Percentiles rank a stretch among this genome's conserved stretches.
These are phyloP conservation scores for Botrytis tulipae DNA, from an alignment of 2,329 filamentous ascomycete species.

Conservation along the genomic window DNA sequence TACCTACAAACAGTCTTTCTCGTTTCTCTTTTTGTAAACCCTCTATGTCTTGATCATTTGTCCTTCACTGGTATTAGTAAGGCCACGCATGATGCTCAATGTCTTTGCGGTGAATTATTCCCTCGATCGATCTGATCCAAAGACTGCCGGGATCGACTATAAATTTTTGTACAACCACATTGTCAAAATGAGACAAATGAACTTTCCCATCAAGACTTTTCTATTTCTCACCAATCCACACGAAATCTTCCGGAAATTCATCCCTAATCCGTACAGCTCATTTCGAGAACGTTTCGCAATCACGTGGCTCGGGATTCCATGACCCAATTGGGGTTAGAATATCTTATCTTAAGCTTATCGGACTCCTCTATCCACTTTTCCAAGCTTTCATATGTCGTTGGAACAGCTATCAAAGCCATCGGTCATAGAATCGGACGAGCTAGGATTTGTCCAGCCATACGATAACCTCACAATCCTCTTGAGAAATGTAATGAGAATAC, in stretches of 20 bases:
- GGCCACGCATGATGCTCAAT: neutral
- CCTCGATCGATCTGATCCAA: neutral
- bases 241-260: conserved; percentile 6
- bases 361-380: neutral
- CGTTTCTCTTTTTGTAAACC: neutral
- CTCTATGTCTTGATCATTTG: neutral
- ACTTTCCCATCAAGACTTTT: neutral
- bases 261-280: conserved; percentile 8
- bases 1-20: neutral
- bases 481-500: conserved; percentile 20
- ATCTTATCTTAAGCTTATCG: conserved; percentile 9
- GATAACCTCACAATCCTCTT: neutral
- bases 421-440: neutral
- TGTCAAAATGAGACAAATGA: neutral
- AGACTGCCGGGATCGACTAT: neutral
- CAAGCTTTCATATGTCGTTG: neutral
- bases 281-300: neutral
- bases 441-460: neutral
- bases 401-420: conserved; percentile 5
- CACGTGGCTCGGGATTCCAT: conserved; percentile 9
- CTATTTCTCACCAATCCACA: neutral
- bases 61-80: neutral
- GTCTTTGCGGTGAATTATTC: neutral
- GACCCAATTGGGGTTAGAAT: neutral
- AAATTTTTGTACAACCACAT: neutral